Evolutionary conservation across 2,329 filamentous ascomycete genomes (phyloP).

Genomic region (Alternaria sp.): DNA sequence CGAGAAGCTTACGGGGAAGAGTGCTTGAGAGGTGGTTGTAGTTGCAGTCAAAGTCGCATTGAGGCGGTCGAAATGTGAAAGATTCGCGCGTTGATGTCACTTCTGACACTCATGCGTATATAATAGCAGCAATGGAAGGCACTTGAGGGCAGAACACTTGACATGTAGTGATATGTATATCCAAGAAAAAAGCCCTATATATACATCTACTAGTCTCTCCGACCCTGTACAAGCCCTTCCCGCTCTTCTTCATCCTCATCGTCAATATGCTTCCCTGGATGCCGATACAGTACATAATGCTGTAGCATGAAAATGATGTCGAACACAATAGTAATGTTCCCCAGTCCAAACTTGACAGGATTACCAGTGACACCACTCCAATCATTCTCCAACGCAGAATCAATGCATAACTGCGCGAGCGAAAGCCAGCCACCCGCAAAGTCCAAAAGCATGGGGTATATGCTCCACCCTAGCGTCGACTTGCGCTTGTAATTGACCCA

Average conservation of each 20-base stretch:
- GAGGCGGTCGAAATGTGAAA: neutral
- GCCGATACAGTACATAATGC: conserved; percentile 80
- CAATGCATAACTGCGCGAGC: conserved; percentile 79
- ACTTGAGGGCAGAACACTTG: neutral
- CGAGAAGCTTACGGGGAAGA: conserved; percentile 66
- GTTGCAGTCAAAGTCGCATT: accelerated
- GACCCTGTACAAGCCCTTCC: conserved; percentile 29
- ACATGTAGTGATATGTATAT: too few species aligned
- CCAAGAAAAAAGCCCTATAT: too few species aligned
- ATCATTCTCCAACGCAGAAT: conserved; percentile 82
- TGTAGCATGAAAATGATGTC: conserved; percentile 86
- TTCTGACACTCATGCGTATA: neutral
- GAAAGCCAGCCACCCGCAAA: conserved; percentile 81
- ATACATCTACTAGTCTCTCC: neutral
- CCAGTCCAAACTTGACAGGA: conserved; percentile 85
- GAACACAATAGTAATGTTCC: conserved; percentile 85
- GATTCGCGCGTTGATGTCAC: neutral
- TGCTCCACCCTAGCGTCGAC: conserved; percentile 88
- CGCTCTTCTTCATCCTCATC: conserved; percentile 38
- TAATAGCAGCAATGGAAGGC: neutral
- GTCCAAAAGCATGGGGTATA: conserved; percentile 82
- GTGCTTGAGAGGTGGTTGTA: neutral
- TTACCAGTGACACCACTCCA: conserved; percentile 93
- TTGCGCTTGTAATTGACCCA: conserved; percentile 82
- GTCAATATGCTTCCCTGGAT: conserved; percentile 31